phyloP scores from a whole-genome alignment of 1,284 basidiomycete genomes.

The Rhodotorula sp. region DNA sequence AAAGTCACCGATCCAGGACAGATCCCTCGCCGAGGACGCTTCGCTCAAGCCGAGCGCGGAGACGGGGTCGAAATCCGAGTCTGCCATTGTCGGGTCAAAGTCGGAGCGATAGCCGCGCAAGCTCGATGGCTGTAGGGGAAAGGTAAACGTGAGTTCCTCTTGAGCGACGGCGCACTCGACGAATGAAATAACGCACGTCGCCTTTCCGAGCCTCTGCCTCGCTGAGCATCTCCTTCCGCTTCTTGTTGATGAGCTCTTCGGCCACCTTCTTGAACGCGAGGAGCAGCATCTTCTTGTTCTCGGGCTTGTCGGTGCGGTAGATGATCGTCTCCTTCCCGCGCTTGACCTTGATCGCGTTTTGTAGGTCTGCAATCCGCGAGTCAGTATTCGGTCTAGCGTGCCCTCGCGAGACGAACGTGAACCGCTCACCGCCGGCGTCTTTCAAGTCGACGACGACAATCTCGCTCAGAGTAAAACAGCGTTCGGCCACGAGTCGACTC shows the following conservation, averaged over 20 bases:
- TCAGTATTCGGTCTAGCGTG: constrained; percentile 1
- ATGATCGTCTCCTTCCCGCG: constrained; percentile 92
- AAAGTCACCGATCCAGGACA: constrained; percentile 83
- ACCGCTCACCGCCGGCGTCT: constrained; percentile 74
- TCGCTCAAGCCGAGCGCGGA: constrained; percentile 43
- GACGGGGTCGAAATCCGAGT: constrained; percentile 38
- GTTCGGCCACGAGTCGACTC: constrained; percentile 76
- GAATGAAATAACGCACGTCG: constrained; percentile 30
- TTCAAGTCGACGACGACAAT: constrained; percentile 93
- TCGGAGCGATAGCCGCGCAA: constrained; percentile 24
- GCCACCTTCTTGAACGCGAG: constrained; percentile 85
- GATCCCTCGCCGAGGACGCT: constrained; percentile 63
- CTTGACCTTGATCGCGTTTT: constrained; percentile 93
- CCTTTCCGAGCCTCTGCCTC: constrained; percentile 44
- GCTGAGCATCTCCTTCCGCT: constrained; percentile 71
- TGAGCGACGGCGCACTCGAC: too few relatives aligned
- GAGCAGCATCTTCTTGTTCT: constrained; percentile 84
- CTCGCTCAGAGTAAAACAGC: constrained; percentile 87
- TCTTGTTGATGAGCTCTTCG: constrained; percentile 82
- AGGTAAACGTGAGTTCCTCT: not conserved
- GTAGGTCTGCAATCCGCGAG: constrained; percentile 63
- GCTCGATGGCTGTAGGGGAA: constrained; percentile 10
- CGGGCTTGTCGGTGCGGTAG: constrained; percentile 74
- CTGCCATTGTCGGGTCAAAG: constrained; percentile 30
- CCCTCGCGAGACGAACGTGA: not conserved